Base-by-base conservation (phyloP, 2,329 filamentous ascomycete genomes). In the Colletotrichum simmondsii region DNA sequence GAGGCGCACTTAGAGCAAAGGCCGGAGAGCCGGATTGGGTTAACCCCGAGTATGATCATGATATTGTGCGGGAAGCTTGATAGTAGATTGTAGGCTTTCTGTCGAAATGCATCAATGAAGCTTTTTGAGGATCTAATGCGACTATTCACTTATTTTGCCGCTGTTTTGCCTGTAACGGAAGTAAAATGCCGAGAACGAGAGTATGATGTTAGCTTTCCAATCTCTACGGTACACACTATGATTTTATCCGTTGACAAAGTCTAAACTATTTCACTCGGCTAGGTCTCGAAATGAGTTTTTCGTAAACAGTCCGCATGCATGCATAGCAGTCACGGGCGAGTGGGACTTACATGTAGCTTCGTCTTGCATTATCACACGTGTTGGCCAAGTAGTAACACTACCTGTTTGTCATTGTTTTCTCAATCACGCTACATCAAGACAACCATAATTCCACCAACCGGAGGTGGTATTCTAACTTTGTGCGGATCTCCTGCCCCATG, bases 21-120 rank as follows among this genome's bases (percentile, higher is more conserved):
- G 76, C 79, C 3, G 82, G 81, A 2, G 73, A 80, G 58, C 85
- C 85, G 1, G 79, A 75, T 1, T 87, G 85, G 85, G 83, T 87
- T 7, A 87, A 87, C 73, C 82, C 85, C 0, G 85, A 87, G 74
- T 83, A 78, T 62, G 78, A 79, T 42, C 49, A 67, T 26, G 74
- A 68, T 12, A 12, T 69, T 22, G 68, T 72, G 16, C 19, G 66
- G 19, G 70, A 70, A 37, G 30, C 30, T 8, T 72, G 32, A 53
- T n/a, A 12, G 10, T 11, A 35, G 32, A 35, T 11, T 2, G 24
- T 28, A 16, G 10, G 12, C 11, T 10, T 26, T 5, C 11, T 22
- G 8, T 54, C 6, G 1, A 3, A 54, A 24, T 26, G 10, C n/a
- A 42, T 8, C 37, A 19, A 14, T 42, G 14, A 8, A 42, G 5